These are phyloP conservation scores for Cladophialophora exuberans DNA, from an alignment of 2,329 filamentous ascomycete genomes.

Conservation along the genomic window DNA sequence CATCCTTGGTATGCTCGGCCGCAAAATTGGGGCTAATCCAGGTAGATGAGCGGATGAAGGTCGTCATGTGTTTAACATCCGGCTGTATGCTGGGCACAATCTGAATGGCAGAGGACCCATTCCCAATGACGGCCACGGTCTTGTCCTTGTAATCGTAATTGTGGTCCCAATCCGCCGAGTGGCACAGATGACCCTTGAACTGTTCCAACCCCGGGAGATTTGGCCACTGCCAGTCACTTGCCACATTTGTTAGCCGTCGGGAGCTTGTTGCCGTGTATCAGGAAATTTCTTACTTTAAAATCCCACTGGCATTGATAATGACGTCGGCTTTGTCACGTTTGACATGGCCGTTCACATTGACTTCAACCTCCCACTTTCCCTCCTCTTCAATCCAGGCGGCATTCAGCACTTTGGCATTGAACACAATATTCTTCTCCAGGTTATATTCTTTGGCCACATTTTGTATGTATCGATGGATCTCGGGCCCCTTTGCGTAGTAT, in stretches of 20 bases:
- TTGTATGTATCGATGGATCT: slow-evolving; percentile 24
- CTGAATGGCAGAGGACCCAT: slow-evolving; percentile 34
- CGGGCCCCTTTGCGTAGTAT: slow-evolving; percentile 17
- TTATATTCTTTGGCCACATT: slow-evolving; percentile 16
- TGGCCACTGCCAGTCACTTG: slow-evolving; percentile 31
- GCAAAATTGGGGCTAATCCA: slow-evolving; percentile 34
- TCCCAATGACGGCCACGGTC: slow-evolving; percentile 32
- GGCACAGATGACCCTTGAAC: slow-evolving; percentile 43
- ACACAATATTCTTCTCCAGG: slow-evolving; percentile 61
- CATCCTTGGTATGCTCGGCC: slow-evolving; percentile 28
- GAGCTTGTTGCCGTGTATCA: slow-evolving; percentile 5
- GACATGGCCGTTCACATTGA: slow-evolving; percentile 26
- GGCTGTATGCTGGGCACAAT: slow-evolving; percentile 44
- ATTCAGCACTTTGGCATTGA: slow-evolving; percentile 58
- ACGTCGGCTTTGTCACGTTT: slow-evolving; percentile 38
- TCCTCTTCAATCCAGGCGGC: slow-evolving; percentile 57
- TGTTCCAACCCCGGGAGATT: slow-evolving; percentile 34
- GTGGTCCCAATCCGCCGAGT: slow-evolving; percentile 43
- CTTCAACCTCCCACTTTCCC: slow-evolving; percentile 34
- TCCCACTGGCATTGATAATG: slow-evolving; percentile 38
- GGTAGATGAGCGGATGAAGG: slow-evolving; percentile 36
- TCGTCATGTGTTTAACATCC: slow-evolving; percentile 35
- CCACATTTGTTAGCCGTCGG: slow-evolving; percentile 9
- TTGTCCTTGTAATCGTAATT: slow-evolving; percentile 42
- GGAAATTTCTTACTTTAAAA: slow-evolving; percentile 27